These are phyloP conservation scores for Fonsecaea multimorphosa DNA, from an alignment of 2,329 filamentous ascomycete genomes.

Conservation along the genomic window DNA sequence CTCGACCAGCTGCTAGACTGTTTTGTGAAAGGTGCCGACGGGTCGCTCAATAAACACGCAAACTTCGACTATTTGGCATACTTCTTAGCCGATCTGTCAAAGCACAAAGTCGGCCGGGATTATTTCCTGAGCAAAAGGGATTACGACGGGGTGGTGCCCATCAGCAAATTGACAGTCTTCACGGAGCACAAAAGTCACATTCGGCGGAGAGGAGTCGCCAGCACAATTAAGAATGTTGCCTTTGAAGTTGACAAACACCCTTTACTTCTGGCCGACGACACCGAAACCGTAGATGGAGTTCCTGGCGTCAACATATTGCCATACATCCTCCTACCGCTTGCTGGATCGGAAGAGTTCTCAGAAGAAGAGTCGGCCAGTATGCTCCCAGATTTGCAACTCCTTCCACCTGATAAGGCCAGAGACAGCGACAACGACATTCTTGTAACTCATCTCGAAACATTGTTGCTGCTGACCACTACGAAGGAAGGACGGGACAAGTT, in stretches of 20 bases:
- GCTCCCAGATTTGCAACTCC: conserved; percentile 86
- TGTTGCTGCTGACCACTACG: conserved; percentile 82
- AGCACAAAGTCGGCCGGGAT: conserved; percentile 69
- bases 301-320: conserved; percentile 71
- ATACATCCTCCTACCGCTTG: conserved; percentile 86
- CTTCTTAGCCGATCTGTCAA: conserved; percentile 87
- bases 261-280: conserved; percentile 71
- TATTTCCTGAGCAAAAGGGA: conserved; percentile 76
- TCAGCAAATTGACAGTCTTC: conserved; percentile 92
- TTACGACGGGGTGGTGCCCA: conserved; percentile 83
- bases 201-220: conserved; percentile 90
- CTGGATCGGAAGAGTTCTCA: conserved; percentile 83
- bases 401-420: conserved; percentile 86
- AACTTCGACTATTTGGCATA: conserved; percentile 93
- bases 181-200: conserved; percentile 86
- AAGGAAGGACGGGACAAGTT: conserved; percentile 74
- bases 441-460: conserved; percentile 85
- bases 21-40: conserved; percentile 89
- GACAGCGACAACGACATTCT: conserved; percentile 79
- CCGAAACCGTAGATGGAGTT: conserved; percentile 46
- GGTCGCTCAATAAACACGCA: conserved; percentile 80
- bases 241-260: conserved; percentile 80
- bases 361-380: conserved; percentile 86
- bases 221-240: conserved; percentile 89
- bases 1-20: conserved; percentile 93